Evolutionary conservation across 768 basidiomycete genomes (phyloP).

Genomic region (Suillus weaverae): DNA sequence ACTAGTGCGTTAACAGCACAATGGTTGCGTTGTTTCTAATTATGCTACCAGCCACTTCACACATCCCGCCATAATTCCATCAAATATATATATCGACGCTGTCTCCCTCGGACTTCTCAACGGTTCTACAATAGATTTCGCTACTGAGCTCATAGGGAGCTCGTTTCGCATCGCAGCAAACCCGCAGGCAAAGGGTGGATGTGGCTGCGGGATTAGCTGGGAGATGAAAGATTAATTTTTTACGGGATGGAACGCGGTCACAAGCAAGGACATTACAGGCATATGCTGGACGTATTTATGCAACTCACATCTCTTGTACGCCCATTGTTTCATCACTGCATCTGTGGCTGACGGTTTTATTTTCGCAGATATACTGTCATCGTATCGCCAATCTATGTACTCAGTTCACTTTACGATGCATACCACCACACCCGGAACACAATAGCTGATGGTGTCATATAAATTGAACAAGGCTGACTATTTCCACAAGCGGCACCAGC

Average conservation of each 20-base stretch:
- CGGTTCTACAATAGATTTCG: slow-evolving; percentile 87
- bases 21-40: not conserved
- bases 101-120: slow-evolving; percentile 83
- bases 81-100: slow-evolving; percentile 82
- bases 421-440: not conserved
- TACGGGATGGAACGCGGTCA: not conserved
- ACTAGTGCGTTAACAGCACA: slow-evolving; percentile 65
- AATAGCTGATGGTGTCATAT: not conserved
- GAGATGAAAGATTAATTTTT: slow-evolving; percentile 56
- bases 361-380: not conserved
- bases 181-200: slow-evolving; percentile 90
- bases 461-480: not conserved
- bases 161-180: slow-evolving; percentile 83
- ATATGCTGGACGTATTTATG: not conserved
- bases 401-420: too few species aligned
- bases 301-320: not conserved
- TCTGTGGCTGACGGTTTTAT: not conserved
- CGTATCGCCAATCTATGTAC: not conserved
- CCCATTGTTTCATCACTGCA: not conserved
- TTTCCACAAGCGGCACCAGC: not conserved
- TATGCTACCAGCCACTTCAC: slow-evolving; percentile 54
- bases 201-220: slow-evolving; percentile 97
- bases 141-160: slow-evolving; percentile 93
- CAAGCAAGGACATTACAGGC: not conserved
- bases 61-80: slow-evolving; percentile 69